phyloP scores from a whole-genome alignment of 2,329 filamentous ascomycete species.

The Monosporascus ibericus region DNA sequence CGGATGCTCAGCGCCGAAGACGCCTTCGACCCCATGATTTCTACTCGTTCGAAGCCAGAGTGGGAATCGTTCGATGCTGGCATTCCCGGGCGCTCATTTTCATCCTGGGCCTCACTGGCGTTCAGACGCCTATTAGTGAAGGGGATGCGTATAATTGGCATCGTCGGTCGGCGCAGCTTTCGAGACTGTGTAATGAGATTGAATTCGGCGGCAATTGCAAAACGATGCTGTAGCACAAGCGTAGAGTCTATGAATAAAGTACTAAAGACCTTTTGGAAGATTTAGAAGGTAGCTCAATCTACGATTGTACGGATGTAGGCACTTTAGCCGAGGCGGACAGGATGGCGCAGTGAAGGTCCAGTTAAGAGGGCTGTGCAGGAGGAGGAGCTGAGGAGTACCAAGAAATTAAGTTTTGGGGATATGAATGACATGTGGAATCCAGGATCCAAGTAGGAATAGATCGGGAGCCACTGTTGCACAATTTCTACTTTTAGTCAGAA shows the following conservation, averaged over 20 bases:
- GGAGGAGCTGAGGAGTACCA: too few relatives aligned
- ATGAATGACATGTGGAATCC: too few relatives aligned
- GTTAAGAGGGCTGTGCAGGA: neutral
- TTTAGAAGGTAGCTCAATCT: neutral
- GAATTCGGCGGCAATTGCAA: too few relatives aligned
- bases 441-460: too few relatives aligned
- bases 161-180: conserved; percentile 10
- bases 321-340: neutral
- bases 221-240: too few relatives aligned
- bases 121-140: conserved; percentile 54
- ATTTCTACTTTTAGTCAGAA: too few relatives aligned
- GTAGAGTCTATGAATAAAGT: neutral
- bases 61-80: conserved; percentile 34
- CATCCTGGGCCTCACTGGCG: conserved; percentile 40
- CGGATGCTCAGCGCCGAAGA: conserved; percentile 58
- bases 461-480: too few relatives aligned
- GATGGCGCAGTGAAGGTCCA: neutral
- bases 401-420: too few relatives aligned
- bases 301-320: neutral
- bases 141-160: conserved; percentile 58
- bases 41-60: conserved; percentile 54
- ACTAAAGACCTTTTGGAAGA: too few relatives aligned
- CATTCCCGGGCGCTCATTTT: conserved; percentile 41
- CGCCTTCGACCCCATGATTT: conserved; percentile 56
- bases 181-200: neutral